phyloP scores from a whole-genome alignment of 768 basidiomycete genomes.

The Termitomyces sp. region DNA sequence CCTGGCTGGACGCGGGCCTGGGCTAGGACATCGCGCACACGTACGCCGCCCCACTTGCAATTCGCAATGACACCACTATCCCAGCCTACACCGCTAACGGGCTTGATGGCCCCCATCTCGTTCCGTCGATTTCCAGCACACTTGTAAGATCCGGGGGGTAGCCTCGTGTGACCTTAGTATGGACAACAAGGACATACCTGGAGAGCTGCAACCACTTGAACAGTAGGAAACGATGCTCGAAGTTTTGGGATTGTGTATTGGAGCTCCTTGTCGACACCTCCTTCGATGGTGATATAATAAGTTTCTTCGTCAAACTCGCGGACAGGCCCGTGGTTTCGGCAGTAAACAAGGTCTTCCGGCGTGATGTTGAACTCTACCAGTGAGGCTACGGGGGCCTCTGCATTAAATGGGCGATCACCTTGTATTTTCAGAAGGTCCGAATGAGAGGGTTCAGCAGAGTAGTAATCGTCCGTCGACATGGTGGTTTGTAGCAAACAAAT shows the following conservation, averaged over 20 bases:
- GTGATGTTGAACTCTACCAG: slow-evolving; percentile 57
- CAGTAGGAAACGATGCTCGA: slow-evolving; percentile 31
- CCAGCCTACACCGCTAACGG: slow-evolving; percentile 59
- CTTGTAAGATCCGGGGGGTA: slow-evolving; percentile 19
- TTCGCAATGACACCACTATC: slow-evolving; percentile 67
- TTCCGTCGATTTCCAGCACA: slow-evolving; percentile 66
- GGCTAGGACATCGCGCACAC: slow-evolving; percentile 50
- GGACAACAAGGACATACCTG: slow-evolving; percentile 32
- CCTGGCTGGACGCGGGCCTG: slow-evolving; percentile 30
- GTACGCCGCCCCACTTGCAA: slow-evolving; percentile 58
- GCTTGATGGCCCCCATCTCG: slow-evolving; percentile 55
- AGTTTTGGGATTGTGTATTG: slow-evolving; percentile 33
- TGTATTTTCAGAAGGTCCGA: slow-evolving; percentile 42
- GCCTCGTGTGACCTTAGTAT: neutral
- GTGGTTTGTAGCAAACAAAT: slow-evolving; percentile 8
- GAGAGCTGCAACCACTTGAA: slow-evolving; percentile 45
- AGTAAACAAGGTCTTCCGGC: slow-evolving; percentile 60
- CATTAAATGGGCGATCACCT: slow-evolving; percentile 54
- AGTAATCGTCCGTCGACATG: slow-evolving; percentile 48
- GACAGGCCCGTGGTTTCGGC: slow-evolving; percentile 66
- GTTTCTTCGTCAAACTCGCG: slow-evolving; percentile 40
- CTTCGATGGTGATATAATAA: slow-evolving; percentile 35
- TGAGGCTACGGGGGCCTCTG: slow-evolving; percentile 52
- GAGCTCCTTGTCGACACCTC: slow-evolving; percentile 24
- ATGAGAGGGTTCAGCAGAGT: slow-evolving; percentile 41